Base-by-base conservation (phyloP, 2,329 filamentous ascomycete species). In the Aspergillus unguis region DNA sequence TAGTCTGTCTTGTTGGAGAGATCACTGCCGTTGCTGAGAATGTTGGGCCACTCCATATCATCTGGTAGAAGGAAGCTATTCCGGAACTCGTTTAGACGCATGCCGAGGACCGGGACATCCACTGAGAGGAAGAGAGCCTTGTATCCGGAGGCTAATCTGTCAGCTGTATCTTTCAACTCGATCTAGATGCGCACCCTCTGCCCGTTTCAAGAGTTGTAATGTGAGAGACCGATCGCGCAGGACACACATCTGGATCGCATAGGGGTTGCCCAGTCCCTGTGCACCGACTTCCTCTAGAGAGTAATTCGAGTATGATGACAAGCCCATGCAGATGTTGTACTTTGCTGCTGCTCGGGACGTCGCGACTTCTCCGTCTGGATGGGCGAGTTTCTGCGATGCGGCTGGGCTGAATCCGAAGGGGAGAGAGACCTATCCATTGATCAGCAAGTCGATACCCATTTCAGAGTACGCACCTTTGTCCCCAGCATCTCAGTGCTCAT, bases 191-290 rank as follows among this genome's bases (percentile, higher is more conserved):
- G 35, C 51, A 78, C 74, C 68, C 66, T 80, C 71, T 36, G 75
- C 70, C 44, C 75, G 62, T 41, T 70, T 62, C 7, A 79, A 53
- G 36, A 80, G 59, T 42, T 74, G 69, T 23, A 71, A 46, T 1
- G 72, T 77, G 3, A 75, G 66, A 1, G 62, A 58, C 4, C 77
- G 70, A 62, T 83, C 76, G 57, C 77, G 75, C 47, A 82, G 65
- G 8, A 81, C 70, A 59, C 77, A 80, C 57, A 83, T 67, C 61
- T 84, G 81, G 64, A 84, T 78, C n/a, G 73, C 74, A 55, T 80
- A 77, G 0, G 78, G 72, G 48, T 74, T 77, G 6, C 68, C 71
- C 0, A 68, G 65, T 2, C 65, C 65, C 35, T 77, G 66, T 0
- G 66, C 62, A 2, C 69, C 65, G 0, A 83, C 78, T 6, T 80